Conservation (phyloP, 345 rosid species). For the Citrus hindsii region DNA sequence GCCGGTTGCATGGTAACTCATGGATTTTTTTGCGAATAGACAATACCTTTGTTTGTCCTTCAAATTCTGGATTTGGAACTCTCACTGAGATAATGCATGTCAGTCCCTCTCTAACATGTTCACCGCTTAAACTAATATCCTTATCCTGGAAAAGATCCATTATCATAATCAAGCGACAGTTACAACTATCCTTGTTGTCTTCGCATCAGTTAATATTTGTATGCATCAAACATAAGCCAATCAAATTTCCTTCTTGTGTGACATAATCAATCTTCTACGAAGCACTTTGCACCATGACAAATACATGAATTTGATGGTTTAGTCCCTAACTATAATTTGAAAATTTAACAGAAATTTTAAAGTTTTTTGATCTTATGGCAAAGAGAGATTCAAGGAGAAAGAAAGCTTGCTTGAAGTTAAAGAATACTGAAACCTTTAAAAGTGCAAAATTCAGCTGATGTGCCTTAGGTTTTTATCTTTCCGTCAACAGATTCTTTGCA, state of each 20-base stretch:
- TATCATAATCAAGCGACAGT: slow-evolving; percentile 5
- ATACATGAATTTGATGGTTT: not conserved
- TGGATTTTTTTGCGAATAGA: slow-evolving; percentile 6
- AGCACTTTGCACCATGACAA: not conserved
- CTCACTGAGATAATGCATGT: slow-evolving; percentile 94
- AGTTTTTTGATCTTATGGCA: not conserved
- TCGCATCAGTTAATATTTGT: not conserved
- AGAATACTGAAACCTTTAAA: not conserved
- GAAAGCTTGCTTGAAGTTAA: not conserved
- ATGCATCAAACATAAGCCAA: not conserved
- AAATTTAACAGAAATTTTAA: not conserved
- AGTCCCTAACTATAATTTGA: not conserved
- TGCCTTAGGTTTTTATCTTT: not conserved
- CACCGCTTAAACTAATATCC: slow-evolving; percentile 87
- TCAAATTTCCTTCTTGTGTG: not conserved
- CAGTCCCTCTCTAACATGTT: slow-evolving; percentile 96
- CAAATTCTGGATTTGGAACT: slow-evolving; percentile 98
- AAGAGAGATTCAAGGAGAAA: not conserved
- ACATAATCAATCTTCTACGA: not conserved
- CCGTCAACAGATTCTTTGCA: not conserved
- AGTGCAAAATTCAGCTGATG: not conserved
- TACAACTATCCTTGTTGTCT: not conserved
- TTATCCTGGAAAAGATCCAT: slow-evolving; percentile 63
- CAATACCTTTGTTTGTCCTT: slow-evolving; percentile 98
- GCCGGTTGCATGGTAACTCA: not conserved